A percentile compares a stretch with the other conserved stretches of the same genome.
Conservation (phyloP, 805 yeast species). For the Suhomyces tanzawaensis region DNA sequence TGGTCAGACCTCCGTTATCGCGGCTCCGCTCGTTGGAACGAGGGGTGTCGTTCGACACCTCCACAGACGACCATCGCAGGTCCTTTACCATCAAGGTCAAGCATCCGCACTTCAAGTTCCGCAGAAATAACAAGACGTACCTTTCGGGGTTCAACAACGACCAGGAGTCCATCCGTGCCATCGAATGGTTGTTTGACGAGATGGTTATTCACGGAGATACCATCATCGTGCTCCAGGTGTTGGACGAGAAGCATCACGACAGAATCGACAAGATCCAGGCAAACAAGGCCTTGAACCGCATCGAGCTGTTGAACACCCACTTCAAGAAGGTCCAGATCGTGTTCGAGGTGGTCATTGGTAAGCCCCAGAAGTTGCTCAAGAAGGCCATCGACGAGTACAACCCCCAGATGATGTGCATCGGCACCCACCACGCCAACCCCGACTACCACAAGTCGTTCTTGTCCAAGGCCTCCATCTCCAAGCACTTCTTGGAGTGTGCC, state of each 20-base stretch:
- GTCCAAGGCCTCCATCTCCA: slow-evolving; percentile 35
- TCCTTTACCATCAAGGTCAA: slow-evolving; percentile 40
- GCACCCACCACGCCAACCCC: slow-evolving; percentile 34
- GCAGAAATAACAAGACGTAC: slow-evolving; percentile 44
- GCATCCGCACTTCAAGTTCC: slow-evolving; percentile 42
- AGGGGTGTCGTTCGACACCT: slow-evolving; percentile 43
- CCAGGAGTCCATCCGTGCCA: slow-evolving; percentile 36
- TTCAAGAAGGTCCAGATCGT: slow-evolving; percentile 37
- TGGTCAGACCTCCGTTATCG: not conserved
- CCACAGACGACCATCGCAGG: slow-evolving; percentile 28
- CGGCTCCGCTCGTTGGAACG: slow-evolving; percentile 27
- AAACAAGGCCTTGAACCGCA: slow-evolving; percentile 23
- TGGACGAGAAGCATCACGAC: slow-evolving; percentile 32
- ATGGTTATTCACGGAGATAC: slow-evolving; percentile 45
- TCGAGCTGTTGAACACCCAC: slow-evolving; percentile 36
- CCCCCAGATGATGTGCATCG: slow-evolving; percentile 47
- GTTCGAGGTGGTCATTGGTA: slow-evolving; percentile 41
- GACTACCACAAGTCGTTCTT: slow-evolving; percentile 26
- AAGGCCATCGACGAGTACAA: slow-evolving; percentile 40
- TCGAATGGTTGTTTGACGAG: slow-evolving; percentile 45
- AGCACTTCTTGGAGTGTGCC: slow-evolving; percentile 42
- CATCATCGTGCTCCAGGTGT: slow-evolving; percentile 38
- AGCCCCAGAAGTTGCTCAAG: slow-evolving; percentile 37
- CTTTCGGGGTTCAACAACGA: slow-evolving; percentile 40
- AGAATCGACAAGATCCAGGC: slow-evolving; percentile 31